Evolutionary conservation across 2,329 filamentous ascomycete genomes (phyloP).

Genomic region (Paecilomyces sp.): DNA sequence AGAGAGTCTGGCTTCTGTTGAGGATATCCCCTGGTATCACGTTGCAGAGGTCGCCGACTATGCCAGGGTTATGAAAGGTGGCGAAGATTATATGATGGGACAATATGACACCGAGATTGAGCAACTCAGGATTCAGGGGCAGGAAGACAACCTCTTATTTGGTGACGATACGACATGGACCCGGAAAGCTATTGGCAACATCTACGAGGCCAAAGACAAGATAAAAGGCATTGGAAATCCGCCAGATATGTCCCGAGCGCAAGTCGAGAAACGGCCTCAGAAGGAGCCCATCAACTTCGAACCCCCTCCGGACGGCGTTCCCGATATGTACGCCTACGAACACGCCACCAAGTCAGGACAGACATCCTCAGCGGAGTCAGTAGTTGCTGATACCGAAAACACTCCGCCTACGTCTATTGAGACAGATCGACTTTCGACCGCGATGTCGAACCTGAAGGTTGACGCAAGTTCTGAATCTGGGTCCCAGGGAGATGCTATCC

Average conservation of each 20-base stretch:
- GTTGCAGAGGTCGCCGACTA: constrained; percentile 92
- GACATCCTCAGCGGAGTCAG: constrained; percentile 21
- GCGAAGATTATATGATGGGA: constrained; percentile 73
- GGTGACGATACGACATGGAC: constrained; percentile 92
- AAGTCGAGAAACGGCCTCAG: constrained; percentile 41
- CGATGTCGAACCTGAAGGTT: constrained; percentile 16
- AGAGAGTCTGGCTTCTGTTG: constrained; percentile 59
- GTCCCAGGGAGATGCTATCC: constrained; percentile 17
- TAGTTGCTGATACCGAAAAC: constrained; percentile 8
- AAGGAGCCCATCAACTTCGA: constrained; percentile 45
- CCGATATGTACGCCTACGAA: constrained; percentile 46
- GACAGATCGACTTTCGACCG: constrained; percentile 15
- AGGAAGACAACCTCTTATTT: constrained; percentile 86
- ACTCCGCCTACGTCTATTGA: constrained; percentile 11
- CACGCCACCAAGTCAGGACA: constrained; percentile 41
- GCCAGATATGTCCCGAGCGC: constrained; percentile 46
- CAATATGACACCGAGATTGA: constrained; percentile 76
- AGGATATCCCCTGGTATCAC: constrained; percentile 91
- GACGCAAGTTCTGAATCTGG: constrained; percentile 9
- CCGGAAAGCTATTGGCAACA: constrained; percentile 68
- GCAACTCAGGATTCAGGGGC: constrained; percentile 67
- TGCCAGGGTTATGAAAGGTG: constrained; percentile 90
- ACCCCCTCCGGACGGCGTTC: constrained; percentile 36
- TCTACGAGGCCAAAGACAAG: constrained; percentile 71
- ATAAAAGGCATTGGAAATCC: constrained; percentile 61